A percentile compares a stretch with the other conserved stretches of the same genome.
These are phyloP conservation scores for Pyrenochaeta sp. DNA, from an alignment of 2,329 filamentous ascomycete species.

Conservation along the genomic window DNA sequence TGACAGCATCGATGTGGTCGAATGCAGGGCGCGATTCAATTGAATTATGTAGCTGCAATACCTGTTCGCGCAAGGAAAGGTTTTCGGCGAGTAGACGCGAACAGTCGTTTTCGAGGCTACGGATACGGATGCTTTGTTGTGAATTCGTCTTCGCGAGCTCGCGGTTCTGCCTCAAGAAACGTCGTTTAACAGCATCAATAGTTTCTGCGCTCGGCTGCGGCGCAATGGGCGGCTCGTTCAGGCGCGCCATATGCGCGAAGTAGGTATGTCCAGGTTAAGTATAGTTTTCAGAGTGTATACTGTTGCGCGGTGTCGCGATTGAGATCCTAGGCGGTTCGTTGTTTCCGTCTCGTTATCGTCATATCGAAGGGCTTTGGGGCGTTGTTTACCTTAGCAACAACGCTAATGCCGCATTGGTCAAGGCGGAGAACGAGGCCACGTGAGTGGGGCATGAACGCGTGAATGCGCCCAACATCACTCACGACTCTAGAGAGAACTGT, in stretches of 20 bases:
- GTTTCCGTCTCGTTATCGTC: conserved; percentile 39
- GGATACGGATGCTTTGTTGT: conserved; percentile 77
- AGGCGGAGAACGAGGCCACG: conserved; percentile 24
- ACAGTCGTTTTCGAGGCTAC: conserved; percentile 77
- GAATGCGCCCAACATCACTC: background rate
- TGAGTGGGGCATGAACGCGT: conserved; percentile 37
- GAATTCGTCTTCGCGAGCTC: conserved; percentile 82
- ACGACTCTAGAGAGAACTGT: background rate
- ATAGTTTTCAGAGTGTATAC: conserved; percentile 26
- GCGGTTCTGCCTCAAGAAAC: conserved; percentile 83
- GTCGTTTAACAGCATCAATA: conserved; percentile 73
- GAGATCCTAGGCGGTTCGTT: conserved; percentile 32
- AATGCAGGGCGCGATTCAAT: conserved; percentile 69
- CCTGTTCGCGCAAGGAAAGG: conserved; percentile 73
- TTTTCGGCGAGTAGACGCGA: conserved; percentile 81
- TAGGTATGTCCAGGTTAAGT: conserved; percentile 46
- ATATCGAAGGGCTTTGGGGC: conserved; percentile 31
- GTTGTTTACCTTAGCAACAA: conserved; percentile 49
- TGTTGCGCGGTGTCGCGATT: conserved; percentile 18
- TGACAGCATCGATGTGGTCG: conserved; percentile 74
- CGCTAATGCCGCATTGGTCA: conserved; percentile 11
- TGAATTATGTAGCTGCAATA: conserved; percentile 74
- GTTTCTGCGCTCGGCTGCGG: conserved; percentile 66
- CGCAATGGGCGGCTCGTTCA: conserved; percentile 73
- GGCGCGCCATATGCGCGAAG: conserved; percentile 73